Percentiles rank a stretch among this genome's conserved stretches.
phyloP scores from a whole-genome alignment of 768 basidiomycete species.

The Suillus lakei region DNA sequence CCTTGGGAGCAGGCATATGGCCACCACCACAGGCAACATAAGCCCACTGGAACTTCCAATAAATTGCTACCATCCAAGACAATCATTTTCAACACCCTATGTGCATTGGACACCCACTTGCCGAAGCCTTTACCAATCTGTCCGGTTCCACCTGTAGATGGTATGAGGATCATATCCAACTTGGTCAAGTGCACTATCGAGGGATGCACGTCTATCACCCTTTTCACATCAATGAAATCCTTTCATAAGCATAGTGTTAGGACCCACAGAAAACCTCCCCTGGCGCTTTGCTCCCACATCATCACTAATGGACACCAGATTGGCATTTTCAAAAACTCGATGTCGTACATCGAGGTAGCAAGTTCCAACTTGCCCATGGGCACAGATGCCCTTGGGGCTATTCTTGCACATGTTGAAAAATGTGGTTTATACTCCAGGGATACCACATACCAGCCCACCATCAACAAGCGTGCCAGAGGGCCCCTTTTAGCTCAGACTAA shows the following conservation, averaged over 20 bases:
- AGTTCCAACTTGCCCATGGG: neutral
- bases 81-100: neutral
- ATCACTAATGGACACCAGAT: no score
- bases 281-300: no score
- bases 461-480: slow-evolving; percentile 5
- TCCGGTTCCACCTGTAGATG: neutral
- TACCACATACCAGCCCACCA: neutral
- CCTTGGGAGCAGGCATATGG: neutral
- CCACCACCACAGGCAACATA: neutral
- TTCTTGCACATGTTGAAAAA: neutral
- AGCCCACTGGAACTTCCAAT: neutral
- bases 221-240: no score
- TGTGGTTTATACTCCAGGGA: neutral
- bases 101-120: neutral
- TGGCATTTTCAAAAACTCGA: no score
- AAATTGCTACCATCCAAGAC: neutral
- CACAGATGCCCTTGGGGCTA: neutral
- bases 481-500: slow-evolving; percentile 8
- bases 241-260: no score
- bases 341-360: neutral
- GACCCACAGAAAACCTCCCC: no score
- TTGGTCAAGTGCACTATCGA: no score
- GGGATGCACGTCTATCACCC: no score
- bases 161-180: no score
- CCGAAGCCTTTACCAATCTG: neutral